Evolutionary conservation across 495 filamentous ascomycete species (phyloP).

Genomic region (Sordaria brevicollis): DNA sequence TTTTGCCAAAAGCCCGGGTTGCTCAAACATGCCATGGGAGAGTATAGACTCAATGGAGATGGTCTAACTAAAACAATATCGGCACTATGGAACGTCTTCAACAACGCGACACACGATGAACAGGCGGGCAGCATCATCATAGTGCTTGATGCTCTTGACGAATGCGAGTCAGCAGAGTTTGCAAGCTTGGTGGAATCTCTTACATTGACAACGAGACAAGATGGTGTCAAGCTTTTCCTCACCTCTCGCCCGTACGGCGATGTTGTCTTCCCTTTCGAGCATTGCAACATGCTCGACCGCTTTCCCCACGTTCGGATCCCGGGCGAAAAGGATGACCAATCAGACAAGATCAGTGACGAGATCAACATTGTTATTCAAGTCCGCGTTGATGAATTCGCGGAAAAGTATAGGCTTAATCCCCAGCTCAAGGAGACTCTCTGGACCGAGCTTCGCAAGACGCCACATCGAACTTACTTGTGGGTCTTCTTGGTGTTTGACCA

Average conservation of each 20-base stretch:
- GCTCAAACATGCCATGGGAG: neutral
- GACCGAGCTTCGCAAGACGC: fast-evolving
- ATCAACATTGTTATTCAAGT: neutral
- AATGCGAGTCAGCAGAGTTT: neutral
- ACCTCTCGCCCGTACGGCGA: neutral
- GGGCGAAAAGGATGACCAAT: neutral
- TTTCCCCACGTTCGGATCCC: neutral
- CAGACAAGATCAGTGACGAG: neutral
- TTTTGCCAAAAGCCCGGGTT: neutral
- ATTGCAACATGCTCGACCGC: neutral
- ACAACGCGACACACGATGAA: neutral
- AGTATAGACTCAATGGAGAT: neutral
- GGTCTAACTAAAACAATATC: neutral
- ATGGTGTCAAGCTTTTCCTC: neutral
- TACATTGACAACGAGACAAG: neutral
- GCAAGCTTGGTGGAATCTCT: neutral
- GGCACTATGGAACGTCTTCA: neutral
- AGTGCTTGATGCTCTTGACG: neutral
- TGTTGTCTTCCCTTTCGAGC: neutral
- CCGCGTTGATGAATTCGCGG: neutral
- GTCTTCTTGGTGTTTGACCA: neutral
- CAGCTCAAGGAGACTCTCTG: neutral
- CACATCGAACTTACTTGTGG: neutral
- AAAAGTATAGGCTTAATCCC: fast-evolving
- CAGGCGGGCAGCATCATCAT: neutral